A percentile compares a stretch with the other conserved stretches of the same genome.
These are phyloP conservation scores for Piromyces sp. DNA, from an alignment of 192 early-diverging fungal genomes.

Conservation along the genomic window DNA sequence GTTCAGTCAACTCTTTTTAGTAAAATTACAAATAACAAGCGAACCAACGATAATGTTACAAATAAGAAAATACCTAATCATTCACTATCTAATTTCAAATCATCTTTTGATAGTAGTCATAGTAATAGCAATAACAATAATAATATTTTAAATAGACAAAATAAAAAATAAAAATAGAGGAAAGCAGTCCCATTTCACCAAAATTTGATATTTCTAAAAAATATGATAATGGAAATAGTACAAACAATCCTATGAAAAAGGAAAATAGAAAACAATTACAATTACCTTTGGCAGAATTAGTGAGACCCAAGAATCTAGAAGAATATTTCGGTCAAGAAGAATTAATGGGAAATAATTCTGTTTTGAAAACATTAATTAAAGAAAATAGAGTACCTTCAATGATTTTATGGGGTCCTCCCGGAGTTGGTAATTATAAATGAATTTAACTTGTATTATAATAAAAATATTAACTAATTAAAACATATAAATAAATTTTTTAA, in stretches of 20 bases:
- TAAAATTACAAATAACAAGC: background rate
- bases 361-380: slow-evolving; percentile 46
- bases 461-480: no score
- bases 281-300: slow-evolving; percentile 40
- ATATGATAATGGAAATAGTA: background rate
- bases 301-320: slow-evolving; percentile 34
- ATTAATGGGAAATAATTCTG: slow-evolving; percentile 40
- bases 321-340: slow-evolving; percentile 57
- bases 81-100: background rate
- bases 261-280: slow-evolving; percentile 2
- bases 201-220: background rate
- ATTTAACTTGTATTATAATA: no score
- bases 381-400: slow-evolving; percentile 51
- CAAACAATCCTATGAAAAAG: background rate
- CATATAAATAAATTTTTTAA: no score
- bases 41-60: background rate
- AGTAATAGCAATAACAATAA: background rate
- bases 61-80: background rate
- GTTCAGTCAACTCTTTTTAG: background rate
- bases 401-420: slow-evolving; percentile 58
- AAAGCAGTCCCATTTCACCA: background rate
- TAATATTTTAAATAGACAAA: background rate
- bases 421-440: slow-evolving; percentile 21
- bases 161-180: background rate
- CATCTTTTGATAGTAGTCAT: background rate